A percentile compares a stretch with the other conserved stretches of the same genome.
These are phyloP conservation scores for Globisporangium rhizosaccharum DNA, from an alignment of 352 stramenopile species.

Conservation along the genomic window DNA sequence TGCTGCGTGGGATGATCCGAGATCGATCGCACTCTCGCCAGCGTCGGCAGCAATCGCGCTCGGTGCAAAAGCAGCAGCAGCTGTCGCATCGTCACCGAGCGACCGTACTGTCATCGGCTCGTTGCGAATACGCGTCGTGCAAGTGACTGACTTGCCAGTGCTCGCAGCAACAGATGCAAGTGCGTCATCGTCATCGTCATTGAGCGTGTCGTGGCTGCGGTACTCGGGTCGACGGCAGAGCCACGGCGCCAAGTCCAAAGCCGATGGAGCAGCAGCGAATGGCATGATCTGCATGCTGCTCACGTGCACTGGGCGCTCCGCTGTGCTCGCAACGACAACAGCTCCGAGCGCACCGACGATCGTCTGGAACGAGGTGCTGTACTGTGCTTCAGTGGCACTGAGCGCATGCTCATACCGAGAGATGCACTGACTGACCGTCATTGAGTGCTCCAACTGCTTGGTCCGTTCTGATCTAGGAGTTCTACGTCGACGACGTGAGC, in stretches of 20 bases:
- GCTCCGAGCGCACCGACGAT: constrained; percentile 30
- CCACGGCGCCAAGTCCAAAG: constrained; percentile 19
- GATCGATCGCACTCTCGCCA: constrained; percentile 32
- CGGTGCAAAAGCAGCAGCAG: constrained; percentile 21
- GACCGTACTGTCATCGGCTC: constrained; percentile 34
- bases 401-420: too few species aligned
- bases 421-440: neutral
- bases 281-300: constrained; percentile 44
- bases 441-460: neutral
- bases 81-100: constrained; percentile 33
- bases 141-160: constrained; percentile 47
- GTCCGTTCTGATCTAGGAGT: constrained; percentile 32
- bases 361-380: constrained; percentile 44
- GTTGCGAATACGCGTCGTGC: constrained; percentile 54
- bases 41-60: constrained; percentile 39
- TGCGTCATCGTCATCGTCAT: neutral
- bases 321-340: constrained; percentile 38
- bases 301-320: constrained; percentile 17
- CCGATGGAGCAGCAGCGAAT: constrained; percentile 18
- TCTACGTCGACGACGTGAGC: constrained; percentile 60
- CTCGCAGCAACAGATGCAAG: constrained; percentile 13
- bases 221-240: constrained; percentile 22
- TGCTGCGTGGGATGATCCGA: neutral
- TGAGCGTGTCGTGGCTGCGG: constrained; percentile 46
- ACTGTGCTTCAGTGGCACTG: neutral